Percentiles rank a stretch among this genome's conserved stretches.
Evolutionary conservation across 768 basidiomycete species (phyloP).

Genomic region (Termitomyces sp.): DNA sequence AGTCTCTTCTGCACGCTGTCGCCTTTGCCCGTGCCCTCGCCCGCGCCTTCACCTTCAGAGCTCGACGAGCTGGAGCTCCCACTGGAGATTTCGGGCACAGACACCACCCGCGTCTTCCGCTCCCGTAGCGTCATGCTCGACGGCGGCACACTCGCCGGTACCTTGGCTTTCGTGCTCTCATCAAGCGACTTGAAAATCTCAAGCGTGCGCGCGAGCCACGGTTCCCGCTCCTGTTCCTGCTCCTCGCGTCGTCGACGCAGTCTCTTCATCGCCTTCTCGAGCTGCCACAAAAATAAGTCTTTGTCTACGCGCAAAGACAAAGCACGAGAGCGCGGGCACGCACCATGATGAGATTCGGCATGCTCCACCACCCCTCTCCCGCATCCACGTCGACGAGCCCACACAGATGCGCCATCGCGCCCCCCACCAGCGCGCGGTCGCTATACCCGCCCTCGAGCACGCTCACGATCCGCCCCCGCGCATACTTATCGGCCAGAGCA

Average conservation of each 20-base stretch:
- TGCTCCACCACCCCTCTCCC: constrained; percentile 52
- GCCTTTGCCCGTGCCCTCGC: constrained; percentile 1
- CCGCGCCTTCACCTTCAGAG: no score
- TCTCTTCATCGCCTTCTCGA: constrained; percentile 63
- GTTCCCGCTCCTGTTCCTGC: constrained; percentile 21
- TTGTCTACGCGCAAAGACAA: no score
- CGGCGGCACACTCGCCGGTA: background rate
- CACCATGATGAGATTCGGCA: constrained; percentile 57
- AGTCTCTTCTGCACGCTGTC: constrained; percentile 37
- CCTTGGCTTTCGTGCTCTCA: constrained; percentile 9
- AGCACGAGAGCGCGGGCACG: constrained; percentile 5
- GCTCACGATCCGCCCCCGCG: constrained; percentile 70
- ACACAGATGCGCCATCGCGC: constrained; percentile 72
- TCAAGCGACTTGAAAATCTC: constrained; percentile 45
- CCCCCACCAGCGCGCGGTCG: constrained; percentile 82
- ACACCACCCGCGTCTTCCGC: background rate
- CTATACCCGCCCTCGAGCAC: constrained; percentile 96
- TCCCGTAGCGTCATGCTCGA: constrained; percentile 11
- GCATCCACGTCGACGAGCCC: constrained; percentile 46
- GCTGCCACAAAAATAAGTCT: constrained; percentile 26
- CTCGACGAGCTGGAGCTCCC: no score
- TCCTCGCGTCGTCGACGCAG: constrained; percentile 7
- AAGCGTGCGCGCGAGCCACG: constrained; percentile 57
- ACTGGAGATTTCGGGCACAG: no score
- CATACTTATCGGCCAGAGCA: constrained; percentile 57